A percentile compares a stretch with the other conserved stretches of the same genome.
phyloP scores from a whole-genome alignment of 257 asterid genomes.

The Forsythia viridissima region DNA sequence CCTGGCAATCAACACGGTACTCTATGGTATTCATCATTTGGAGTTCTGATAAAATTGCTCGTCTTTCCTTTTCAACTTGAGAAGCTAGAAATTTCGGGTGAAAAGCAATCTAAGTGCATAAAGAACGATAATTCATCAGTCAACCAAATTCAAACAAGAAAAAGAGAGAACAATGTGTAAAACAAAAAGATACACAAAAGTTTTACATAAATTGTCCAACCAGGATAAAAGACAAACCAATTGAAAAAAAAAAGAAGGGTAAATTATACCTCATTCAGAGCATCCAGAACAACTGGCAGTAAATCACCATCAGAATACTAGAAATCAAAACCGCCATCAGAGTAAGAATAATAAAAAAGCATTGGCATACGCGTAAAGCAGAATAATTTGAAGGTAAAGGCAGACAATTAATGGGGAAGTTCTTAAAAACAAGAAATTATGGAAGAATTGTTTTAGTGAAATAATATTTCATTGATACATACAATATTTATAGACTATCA shows the following conservation, averaged over 20 bases:
- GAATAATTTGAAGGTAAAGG: constrained; percentile 8
- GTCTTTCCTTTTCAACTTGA: constrained; percentile 96
- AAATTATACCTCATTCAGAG: constrained; percentile 82
- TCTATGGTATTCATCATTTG: constrained; percentile 99
- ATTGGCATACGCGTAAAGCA: constrained; percentile 15
- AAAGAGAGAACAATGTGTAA: constrained; percentile 11
- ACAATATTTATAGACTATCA: no score
- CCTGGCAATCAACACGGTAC: constrained; percentile 99
- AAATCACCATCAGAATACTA: constrained; percentile 91
- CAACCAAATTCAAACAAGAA: constrained; percentile 4
- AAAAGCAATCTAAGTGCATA: constrained; percentile 74
- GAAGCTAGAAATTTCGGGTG: constrained; percentile 90
- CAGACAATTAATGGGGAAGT: background rate
- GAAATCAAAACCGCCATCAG: constrained; percentile 26
- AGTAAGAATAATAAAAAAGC: constrained; percentile 26
- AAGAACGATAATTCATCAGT: constrained; percentile 15
- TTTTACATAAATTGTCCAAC: background rate
- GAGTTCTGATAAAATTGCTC: constrained; percentile 90
- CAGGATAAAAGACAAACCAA: background rate
- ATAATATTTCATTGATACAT: no score
- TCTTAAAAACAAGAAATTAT: no score
- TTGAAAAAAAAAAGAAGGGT: background rate
- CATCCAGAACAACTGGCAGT: constrained; percentile 94
- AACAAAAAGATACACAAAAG: background rate
- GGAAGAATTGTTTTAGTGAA: no score